Evolutionary conservation across 1,284 basidiomycete species (phyloP), one percentile per base, ranked within the genome.

Genomic region (Rhizopogon hawkerae): DNA sequence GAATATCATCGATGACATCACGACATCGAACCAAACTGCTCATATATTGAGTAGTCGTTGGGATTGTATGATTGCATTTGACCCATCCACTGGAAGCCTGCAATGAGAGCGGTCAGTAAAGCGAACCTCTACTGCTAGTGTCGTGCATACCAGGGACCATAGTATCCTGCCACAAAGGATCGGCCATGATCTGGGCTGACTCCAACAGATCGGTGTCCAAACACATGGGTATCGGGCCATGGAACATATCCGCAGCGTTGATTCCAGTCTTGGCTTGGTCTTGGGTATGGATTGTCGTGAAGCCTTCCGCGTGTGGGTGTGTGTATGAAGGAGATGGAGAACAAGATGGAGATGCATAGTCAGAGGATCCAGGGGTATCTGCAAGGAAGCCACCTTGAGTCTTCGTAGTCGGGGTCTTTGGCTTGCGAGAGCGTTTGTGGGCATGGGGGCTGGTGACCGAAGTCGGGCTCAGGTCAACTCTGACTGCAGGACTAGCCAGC

Each of bases 121-220:
- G 18, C 7, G 35, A 29, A 24, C 48, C 4, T 8, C n/a, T n/a
- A 11, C 5, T 24, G 3, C 0, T 14, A 54, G 35, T 6, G 23
- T 35, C 9, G 5, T 8, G n/a, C 76, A 50, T 56, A 79, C 79
- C 75, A 59, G 79, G 74, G 35, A 79, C 54, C 8, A 71, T 64
- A 44, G 77, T 72, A 54, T 77, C 75, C 37, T 74, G 72, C 77
- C 78, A 83, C 1, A 68, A 64, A 26, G 72, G 67, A 35, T 80
- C 73, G 2, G 73, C 67, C 56, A 83, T 57, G 18, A 75, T 72
- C 54, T 80, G 78, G 63, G 83, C 78, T 13, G 77, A 78, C 50
- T 79, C 74, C 56, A 85, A 56, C 31, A 85, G 70, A 43, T 81
- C 79, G 8, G 69, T 65, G 53, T 84, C 80, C 54, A 79, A 79